phyloP scores from a whole-genome alignment of 257 asterid genomes.

The Solanum rostratum region DNA sequence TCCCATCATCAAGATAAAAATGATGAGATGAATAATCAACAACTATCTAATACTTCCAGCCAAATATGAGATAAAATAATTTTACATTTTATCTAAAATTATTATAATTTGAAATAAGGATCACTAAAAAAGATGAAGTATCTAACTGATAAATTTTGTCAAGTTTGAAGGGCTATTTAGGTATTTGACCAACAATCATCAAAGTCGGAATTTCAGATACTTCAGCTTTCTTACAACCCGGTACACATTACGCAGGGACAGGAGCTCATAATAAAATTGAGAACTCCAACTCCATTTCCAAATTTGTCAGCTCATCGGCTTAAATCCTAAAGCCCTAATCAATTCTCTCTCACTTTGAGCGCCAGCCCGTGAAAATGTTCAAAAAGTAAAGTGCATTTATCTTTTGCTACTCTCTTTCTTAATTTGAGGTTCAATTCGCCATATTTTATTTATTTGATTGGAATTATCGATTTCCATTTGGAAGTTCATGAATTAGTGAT shows the following conservation, averaged over 20 bases:
- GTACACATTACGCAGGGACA: neutral
- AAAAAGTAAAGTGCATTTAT: slow-evolving; percentile 42
- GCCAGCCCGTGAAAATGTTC: slow-evolving; percentile 36
- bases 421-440: neutral
- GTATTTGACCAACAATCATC: neutral
- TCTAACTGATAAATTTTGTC: neutral
- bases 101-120: too few relatives aligned
- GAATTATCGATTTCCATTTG: neutral
- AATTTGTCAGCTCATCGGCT: neutral
- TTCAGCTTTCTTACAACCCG: neutral
- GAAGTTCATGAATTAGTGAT: neutral
- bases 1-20: too few relatives aligned
- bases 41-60: too few relatives aligned
- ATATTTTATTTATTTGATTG: neutral
- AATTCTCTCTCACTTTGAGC: neutral
- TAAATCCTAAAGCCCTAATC: slow-evolving; percentile 10
- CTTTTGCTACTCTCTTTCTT: neutral
- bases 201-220: neutral
- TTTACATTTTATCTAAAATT: too few relatives aligned
- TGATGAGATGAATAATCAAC: too few relatives aligned
- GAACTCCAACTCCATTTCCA: neutral
- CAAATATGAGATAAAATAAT: too few relatives aligned
- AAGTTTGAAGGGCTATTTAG: neutral
- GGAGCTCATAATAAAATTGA: neutral
- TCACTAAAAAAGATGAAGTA: neutral